Evolutionary conservation across 1,139 yeast species (phyloP), one percentile per base, ranked within the genome.

Genomic region (Saccharomyces hybrid): DNA sequence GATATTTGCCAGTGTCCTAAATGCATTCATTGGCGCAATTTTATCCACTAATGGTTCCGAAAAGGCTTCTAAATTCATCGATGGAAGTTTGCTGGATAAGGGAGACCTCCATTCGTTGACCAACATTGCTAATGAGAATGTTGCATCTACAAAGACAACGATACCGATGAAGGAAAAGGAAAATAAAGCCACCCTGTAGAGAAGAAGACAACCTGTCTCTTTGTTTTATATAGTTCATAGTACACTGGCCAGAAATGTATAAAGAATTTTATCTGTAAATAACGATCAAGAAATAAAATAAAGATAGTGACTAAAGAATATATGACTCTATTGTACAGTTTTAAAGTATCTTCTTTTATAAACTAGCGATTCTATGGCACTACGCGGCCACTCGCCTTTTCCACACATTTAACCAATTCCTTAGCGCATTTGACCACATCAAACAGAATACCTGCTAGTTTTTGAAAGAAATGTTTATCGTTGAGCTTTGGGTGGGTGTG

Each of bases 371-470:
- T 38, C 25, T 38, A 38, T 4, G 5, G 23, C 7, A 1, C 3
- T 9, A 25, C 13, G 16, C 16, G 16, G 16, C 9, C 25, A 64
- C 89, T 85, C 31, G 95, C 95, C 67, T 88, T 96, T 68, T 89
- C 96, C 8, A 89, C 96, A 2, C 95, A 86, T 73, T 88, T 89
- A 46, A 89, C 96, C 68, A 91, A 79, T 70, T 91, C 98, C 69
- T 93, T 91, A 9, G 97, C 91, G 69, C 96, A 87, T 71, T 93
- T 89, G 49, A 97, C 97, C 74, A 91, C 88, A 68, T 93, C 98
- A 72, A 90, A 93, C 25, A 96, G 90, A 59, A 90, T 86, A 1
- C 97, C 98, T 0, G 98, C 98, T 60, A 93, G 80, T 62, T 97
- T 80, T 72, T 91, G 98, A 71, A 62, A 63, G 75, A 88, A 84